Percentiles rank a stretch among this genome's conserved stretches.
Evolutionary conservation across 768 basidiomycete genomes (phyloP).

Genomic region (Amanita exitialis): DNA sequence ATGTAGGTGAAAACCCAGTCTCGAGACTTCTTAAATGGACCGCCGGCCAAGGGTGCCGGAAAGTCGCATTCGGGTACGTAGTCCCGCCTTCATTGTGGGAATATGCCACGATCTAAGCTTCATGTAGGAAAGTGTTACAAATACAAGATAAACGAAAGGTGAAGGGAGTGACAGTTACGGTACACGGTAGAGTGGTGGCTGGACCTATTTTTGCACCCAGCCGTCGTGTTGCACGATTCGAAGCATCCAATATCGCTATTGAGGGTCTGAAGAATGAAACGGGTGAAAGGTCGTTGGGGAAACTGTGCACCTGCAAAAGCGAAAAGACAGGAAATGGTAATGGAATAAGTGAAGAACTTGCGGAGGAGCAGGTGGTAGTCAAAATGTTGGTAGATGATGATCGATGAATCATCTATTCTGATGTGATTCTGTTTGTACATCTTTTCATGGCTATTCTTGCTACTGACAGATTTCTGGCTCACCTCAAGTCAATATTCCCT

Average conservation of each 20-base stretch:
- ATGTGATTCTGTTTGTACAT: background rate
- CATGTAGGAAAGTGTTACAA: constrained; percentile 15
- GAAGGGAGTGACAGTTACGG: constrained; percentile 44
- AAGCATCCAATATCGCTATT: constrained; percentile 55
- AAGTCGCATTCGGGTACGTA: constrained; percentile 20
- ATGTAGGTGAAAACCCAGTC: constrained; percentile 60
- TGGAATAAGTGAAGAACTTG: background rate
- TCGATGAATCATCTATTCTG: background rate
- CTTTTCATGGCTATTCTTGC: constrained; percentile 18
- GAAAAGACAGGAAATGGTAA: constrained; percentile 5
- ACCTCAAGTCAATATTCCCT: constrained; percentile 38
- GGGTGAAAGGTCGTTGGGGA: constrained; percentile 32
- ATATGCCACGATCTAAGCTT: background rate
- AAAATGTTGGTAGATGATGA: constrained; percentile 8
- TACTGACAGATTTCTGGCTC: constrained; percentile 30
- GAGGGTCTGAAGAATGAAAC: constrained; percentile 36
- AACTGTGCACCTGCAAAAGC: constrained; percentile 26
- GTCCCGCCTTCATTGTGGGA: constrained; percentile 1
- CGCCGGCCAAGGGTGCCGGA: constrained; percentile 44
- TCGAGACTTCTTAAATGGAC: constrained; percentile 64
- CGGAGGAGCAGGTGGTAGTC: constrained; percentile 5
- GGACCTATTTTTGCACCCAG: constrained; percentile 56
- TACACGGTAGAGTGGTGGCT: constrained; percentile 46
- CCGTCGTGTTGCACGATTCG: constrained; percentile 51
- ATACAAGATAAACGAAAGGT: constrained; percentile 10